These are phyloP conservation scores for Eucalyptus viminalis DNA, from an alignment of 345 rosid genomes.

Conservation along the genomic window DNA sequence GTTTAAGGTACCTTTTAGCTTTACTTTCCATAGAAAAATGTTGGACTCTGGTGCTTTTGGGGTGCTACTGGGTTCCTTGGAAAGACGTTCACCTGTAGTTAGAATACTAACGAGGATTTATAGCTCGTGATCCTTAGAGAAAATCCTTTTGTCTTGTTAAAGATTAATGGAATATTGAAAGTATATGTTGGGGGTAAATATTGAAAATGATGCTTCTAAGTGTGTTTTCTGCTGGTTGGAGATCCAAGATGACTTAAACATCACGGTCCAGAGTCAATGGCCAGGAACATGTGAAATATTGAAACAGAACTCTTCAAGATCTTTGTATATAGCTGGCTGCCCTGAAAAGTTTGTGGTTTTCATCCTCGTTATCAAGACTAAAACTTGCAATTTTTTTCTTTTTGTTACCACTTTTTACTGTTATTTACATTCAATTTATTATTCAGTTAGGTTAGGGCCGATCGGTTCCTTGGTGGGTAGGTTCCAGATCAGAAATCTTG, in stretches of 20 bases:
- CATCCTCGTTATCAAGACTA: background rate
- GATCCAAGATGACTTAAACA: background rate
- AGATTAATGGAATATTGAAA: background rate
- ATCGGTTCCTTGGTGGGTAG: background rate
- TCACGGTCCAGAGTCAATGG: background rate
- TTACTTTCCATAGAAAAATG: background rate
- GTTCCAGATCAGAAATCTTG: background rate
- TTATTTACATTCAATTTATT: background rate
- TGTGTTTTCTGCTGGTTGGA: background rate
- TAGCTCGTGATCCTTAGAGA: background rate
- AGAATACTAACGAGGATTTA: background rate
- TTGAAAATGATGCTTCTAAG: background rate
- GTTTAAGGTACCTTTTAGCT: background rate
- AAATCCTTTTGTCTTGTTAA: background rate
- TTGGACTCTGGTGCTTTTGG: background rate
- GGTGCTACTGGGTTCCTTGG: background rate
- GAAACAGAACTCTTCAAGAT: background rate
- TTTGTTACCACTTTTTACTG: background rate
- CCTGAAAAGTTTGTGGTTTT: background rate
- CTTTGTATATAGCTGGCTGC: background rate
- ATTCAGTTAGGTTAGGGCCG: background rate
- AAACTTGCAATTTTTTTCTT: background rate
- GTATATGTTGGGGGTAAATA: background rate
- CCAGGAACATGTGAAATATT: background rate
- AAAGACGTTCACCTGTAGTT: background rate